phyloP scores from a whole-genome alignment of 2,329 filamentous ascomycete species.

The Aureobasidium sp. region DNA sequence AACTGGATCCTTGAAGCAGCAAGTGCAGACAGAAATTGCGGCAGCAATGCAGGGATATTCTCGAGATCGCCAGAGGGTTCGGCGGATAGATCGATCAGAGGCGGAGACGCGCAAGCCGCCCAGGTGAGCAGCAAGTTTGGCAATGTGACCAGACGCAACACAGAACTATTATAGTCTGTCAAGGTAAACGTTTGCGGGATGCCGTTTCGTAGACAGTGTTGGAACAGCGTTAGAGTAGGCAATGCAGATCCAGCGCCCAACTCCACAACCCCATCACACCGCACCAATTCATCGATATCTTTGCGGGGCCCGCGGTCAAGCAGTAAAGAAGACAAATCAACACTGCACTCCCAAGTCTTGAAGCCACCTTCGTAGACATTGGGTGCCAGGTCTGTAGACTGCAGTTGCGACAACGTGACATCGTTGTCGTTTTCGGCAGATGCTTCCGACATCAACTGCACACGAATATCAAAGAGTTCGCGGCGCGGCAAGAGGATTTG shows the following conservation, averaged over 20 bases:
- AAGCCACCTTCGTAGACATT: slow-evolving; percentile 82
- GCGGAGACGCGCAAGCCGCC: slow-evolving; percentile 27
- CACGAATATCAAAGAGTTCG: slow-evolving; percentile 73
- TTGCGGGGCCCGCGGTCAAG: slow-evolving; percentile 43
- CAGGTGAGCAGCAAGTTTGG: slow-evolving; percentile 71
- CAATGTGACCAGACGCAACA: slow-evolving; percentile 69
- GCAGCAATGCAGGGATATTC: slow-evolving; percentile 51
- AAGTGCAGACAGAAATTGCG: slow-evolving; percentile 53
- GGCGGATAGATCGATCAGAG: slow-evolving; percentile 16
- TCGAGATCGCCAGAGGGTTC: slow-evolving; percentile 49
- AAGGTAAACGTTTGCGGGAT: slow-evolving; percentile 55
- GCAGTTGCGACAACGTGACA: slow-evolving; percentile 55
- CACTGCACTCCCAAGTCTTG: slow-evolving; percentile 83
- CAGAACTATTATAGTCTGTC: slow-evolving; percentile 73
- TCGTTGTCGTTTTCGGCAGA: slow-evolving; percentile 34
- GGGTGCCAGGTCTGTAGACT: slow-evolving; percentile 67
- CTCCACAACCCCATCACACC: slow-evolving; percentile 48
- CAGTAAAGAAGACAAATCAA: slow-evolving; percentile 66
- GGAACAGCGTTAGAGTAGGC: slow-evolving; percentile 64
- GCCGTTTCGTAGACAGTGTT: slow-evolving; percentile 48
- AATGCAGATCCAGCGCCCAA: slow-evolving; percentile 74
- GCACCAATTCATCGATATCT: slow-evolving; percentile 42
- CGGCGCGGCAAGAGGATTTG: slow-evolving; percentile 58
- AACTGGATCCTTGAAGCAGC: slow-evolving; percentile 46
- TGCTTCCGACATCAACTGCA: slow-evolving; percentile 71